Base-by-base conservation (phyloP, 2,329 filamentous ascomycete genomes). In the Pyrenophora teres region DNA sequence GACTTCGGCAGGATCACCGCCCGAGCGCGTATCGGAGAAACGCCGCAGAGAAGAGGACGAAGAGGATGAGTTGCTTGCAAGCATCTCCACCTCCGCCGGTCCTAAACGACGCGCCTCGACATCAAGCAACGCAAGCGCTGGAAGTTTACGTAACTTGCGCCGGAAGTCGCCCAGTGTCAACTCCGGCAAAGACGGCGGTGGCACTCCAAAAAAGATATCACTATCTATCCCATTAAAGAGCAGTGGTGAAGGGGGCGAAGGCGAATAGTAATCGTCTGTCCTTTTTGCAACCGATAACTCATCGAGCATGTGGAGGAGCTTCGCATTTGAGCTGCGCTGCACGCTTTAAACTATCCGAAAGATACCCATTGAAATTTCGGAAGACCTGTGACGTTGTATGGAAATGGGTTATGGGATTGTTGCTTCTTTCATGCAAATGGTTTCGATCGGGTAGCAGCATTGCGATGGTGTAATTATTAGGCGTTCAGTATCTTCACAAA, bases 31-130 rank as follows among this genome's bases (percentile, higher is more conserved):
- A 15, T 88, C 91, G 0, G 90, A 96, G 72, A 97, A 97, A 75
- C 87, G 93, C 40, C 84, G 93, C 40, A 85, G 94, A 63, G 92
- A 96, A 69, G 93, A 97, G 50, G 91, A 96, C 56, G 93, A 97
- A 39, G 92, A 96, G 49, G 92, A 97, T 59, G 90, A 93, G 67
- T 77, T 73, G 10, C 60, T 97, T n/a, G 86, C 87, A 47, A 96
- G 94, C 74, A 81, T 97, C 63, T 85, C 90, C 13, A 67, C 69
- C 15, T 65, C 68, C n/a, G 67, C 74, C 40, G 69, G 69, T 10
- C 77, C 77, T 45, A 76, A 80, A 51, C 71, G 79, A 25, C 79
- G 75, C 46, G 76, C 71, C 35, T 73, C 71, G 6, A 56, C 65
- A 30, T 67, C 63, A 18, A 73, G 72, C 54, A 71, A 68, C 37